Conservation (phyloP, 2,329 filamentous ascomycete genomes). For the Fusarium sterilihyphosum region DNA sequence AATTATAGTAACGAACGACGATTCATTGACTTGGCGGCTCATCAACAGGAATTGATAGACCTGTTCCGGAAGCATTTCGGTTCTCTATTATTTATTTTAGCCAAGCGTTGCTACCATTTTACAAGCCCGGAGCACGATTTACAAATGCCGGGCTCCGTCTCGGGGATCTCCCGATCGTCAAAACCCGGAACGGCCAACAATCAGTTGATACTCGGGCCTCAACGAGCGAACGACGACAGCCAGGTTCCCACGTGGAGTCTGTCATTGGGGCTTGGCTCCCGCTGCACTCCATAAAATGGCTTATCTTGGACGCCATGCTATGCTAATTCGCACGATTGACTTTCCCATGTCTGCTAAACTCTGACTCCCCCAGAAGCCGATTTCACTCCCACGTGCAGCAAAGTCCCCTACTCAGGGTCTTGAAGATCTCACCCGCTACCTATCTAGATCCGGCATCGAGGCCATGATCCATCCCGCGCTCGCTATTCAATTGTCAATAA, state of each 20-base stretch:
- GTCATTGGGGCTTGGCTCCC: conserved; percentile 35
- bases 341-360: conserved; percentile 2
- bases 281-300: conserved; percentile 18
- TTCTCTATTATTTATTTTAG: not conserved
- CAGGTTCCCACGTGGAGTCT: conserved; percentile 37
- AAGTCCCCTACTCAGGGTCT: not conserved
- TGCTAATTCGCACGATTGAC: not conserved
- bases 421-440: not conserved
- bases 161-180: not conserved
- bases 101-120: not conserved
- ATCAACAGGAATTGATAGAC: not conserved
- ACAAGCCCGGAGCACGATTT: not conserved
- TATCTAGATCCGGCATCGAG: conserved; percentile 8
- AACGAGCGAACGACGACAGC: conserved; percentile 29
- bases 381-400: conserved; percentile 23
- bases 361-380: not conserved
- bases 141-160: not conserved
- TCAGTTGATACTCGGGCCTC: not conserved
- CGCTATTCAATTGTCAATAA: conserved; percentile 10
- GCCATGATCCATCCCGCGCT: conserved; percentile 3
- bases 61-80: not conserved
- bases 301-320: not conserved
- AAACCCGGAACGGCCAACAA: not conserved
- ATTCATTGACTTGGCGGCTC: not conserved
- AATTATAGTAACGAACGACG: not conserved